Evolutionary conservation across 2,329 filamentous ascomycete species (phyloP).

Genomic region (Paecilomyces formosus): DNA sequence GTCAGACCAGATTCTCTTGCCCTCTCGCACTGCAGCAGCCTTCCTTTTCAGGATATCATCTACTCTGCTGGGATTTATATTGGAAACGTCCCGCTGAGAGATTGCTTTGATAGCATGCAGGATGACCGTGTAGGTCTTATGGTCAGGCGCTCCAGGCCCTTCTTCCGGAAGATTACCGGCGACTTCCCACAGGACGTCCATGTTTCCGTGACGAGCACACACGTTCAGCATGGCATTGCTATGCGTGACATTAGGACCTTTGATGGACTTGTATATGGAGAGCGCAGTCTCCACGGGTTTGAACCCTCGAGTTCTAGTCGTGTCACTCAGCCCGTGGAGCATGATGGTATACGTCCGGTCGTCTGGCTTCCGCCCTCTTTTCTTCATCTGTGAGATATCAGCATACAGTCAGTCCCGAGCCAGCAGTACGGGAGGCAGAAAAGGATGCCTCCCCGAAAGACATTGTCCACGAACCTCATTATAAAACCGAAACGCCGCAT

Average conservation of each 20-base stretch:
- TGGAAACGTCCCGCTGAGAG: slow-evolving; percentile 22
- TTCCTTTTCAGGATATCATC: slow-evolving; percentile 20
- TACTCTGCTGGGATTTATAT: slow-evolving; percentile 21
- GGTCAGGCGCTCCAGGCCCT: slow-evolving; percentile 58
- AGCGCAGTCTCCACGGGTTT: slow-evolving; percentile 62
- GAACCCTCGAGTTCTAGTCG: slow-evolving; percentile 40
- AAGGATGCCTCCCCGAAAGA: background rate
- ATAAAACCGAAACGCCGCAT: slow-evolving; percentile 68
- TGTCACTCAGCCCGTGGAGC: slow-evolving; percentile 62
- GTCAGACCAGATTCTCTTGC: slow-evolving; percentile 72
- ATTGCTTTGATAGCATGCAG: slow-evolving; percentile 63
- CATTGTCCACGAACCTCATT: slow-evolving; percentile 59
- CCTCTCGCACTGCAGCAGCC: slow-evolving; percentile 51
- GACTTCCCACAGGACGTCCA: slow-evolving; percentile 75
- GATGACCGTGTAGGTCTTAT: slow-evolving; percentile 72
- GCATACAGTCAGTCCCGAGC: slow-evolving; percentile 3
- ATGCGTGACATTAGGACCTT: slow-evolving; percentile 63
- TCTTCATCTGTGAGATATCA: slow-evolving; percentile 69
- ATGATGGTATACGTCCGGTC: slow-evolving; percentile 77
- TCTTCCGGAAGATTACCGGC: slow-evolving; percentile 61
- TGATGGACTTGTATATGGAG: slow-evolving; percentile 70
- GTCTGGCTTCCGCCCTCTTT: slow-evolving; percentile 73
- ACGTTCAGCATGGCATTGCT: slow-evolving; percentile 82
- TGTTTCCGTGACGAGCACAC: slow-evolving; percentile 64
- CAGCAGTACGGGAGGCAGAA: slow-evolving; percentile 2